Base-by-base conservation (phyloP, 2,329 filamentous ascomycete genomes). In the Torrubiellomyces zombiae region DNA sequence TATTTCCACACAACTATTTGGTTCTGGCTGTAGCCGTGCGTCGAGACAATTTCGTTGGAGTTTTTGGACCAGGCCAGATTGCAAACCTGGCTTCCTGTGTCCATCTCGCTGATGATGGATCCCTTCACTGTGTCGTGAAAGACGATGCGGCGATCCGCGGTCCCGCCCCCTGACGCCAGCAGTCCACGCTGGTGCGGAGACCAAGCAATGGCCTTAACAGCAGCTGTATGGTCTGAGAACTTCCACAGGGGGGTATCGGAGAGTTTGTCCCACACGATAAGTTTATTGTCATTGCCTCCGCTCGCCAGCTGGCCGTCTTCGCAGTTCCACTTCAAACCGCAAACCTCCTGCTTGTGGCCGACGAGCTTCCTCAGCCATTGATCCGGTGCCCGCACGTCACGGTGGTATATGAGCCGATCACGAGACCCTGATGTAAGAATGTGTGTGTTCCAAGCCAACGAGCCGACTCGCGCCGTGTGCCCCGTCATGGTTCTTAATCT, bases 1-100 rank as follows among this genome's bases (percentile, higher is more conserved):
- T 98, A 98, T 45, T 98, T 98, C 89, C 89, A 98, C 28, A 98
- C 82, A 18, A 95, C 86, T 40, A 98, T 94, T 50, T 95, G 89
- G 48, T 98, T 94, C 46, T 98, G 89, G 38, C 77, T 86, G 56
- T 94, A 98, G 6, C 89, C 89, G 45, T 98, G 89, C 1, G 89
- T 98, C 25, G 78, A 86, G 27, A 98, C 86, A 29, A 98, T 83
- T 51, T 98, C 89, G 47, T 94, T 93, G 6, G 82, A 93, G 50
- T 94, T 93, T 45, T 91, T 92, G 11, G 78, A 89, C 85, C 91
- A 98, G 4, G 85, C 80, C 21, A 98, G 62, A 44, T 98, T 98
- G 56, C 89, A 98, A n/a, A 98, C 89, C 50, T 98, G 89, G 42
- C 82, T 93, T 24, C 89, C 89, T 0, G 89, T 98, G 45, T 98